Evolutionary conservation across 2,329 filamentous ascomycete genomes (phyloP).

Genomic region (Neurospora sp.): DNA sequence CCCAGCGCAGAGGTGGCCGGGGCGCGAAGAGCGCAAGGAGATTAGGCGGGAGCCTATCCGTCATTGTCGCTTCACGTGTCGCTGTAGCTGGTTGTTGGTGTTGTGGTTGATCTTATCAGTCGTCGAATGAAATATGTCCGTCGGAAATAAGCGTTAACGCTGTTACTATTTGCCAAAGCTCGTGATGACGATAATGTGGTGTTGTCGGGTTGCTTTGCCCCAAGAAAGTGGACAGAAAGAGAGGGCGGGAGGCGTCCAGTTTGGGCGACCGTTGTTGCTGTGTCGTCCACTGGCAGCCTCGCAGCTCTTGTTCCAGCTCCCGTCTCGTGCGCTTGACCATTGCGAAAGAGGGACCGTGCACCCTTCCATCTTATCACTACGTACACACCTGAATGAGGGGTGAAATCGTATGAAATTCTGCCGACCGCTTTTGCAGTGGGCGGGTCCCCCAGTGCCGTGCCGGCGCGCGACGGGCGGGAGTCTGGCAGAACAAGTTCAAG

Average conservation of each 20-base stretch:
- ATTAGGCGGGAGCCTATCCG: slow-evolving; percentile 89
- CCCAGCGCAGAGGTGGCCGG: slow-evolving; percentile 82
- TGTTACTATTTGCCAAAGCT: neutral
- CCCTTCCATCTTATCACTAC: neutral
- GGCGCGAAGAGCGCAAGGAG: slow-evolving; percentile 91
- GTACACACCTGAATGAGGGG: neutral
- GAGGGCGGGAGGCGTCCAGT: neutral
- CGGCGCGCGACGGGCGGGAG: neutral
- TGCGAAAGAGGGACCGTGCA: neutral
- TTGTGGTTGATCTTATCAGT: neutral
- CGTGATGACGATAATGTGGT: neutral
- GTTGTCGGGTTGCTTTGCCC: neutral
- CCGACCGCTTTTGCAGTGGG: neutral
- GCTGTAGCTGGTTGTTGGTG: neutral
- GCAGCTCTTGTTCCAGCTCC: neutral
- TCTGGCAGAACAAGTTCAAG: neutral
- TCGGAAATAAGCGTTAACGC: neutral
- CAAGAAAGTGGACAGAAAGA: neutral
- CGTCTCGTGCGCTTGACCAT: neutral
- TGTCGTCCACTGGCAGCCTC: neutral
- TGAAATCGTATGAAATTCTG: neutral
- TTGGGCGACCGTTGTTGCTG: neutral
- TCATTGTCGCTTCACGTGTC: slow-evolving; percentile 51
- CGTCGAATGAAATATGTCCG: neutral
- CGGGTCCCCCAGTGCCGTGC: neutral